Conservation (phyloP, 2,329 filamentous ascomycete species). For the Claviceps arundinis region DNA sequence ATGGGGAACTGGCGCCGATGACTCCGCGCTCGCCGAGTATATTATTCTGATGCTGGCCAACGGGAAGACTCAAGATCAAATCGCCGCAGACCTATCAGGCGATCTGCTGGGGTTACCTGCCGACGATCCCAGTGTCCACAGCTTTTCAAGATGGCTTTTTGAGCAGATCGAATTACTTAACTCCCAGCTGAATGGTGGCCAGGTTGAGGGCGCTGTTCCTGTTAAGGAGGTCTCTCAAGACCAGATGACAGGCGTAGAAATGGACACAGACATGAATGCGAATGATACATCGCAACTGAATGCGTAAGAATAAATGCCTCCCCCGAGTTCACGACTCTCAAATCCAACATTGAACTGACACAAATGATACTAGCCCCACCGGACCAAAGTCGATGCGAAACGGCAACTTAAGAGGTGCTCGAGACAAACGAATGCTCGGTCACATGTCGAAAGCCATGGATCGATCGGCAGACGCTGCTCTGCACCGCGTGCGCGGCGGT, state of each 20-base stretch:
- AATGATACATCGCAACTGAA: constrained; percentile 36
- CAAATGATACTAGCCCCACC: constrained; percentile 52
- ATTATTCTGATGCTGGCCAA: constrained; percentile 96
- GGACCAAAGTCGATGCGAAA: constrained; percentile 92
- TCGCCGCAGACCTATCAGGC: constrained; percentile 73
- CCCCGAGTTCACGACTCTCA: not conserved
- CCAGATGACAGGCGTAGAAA: constrained; percentile 24
- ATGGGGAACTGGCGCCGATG: constrained; percentile 68
- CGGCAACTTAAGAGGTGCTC: constrained; percentile 42
- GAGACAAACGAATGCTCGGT: constrained; percentile 72
- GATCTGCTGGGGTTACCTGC: constrained; percentile 73
- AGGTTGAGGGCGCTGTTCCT: constrained; percentile 17
- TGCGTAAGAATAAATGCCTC: constrained; percentile 36
- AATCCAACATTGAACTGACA: not conserved
- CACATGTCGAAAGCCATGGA: constrained; percentile 78
- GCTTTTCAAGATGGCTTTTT: constrained; percentile 91
- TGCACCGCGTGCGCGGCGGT: constrained; percentile 67
- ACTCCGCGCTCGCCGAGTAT: constrained; percentile 83
- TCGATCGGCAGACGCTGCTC: constrained; percentile 55
- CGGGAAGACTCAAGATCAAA: constrained; percentile 82
- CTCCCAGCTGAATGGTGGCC: constrained; percentile 43
- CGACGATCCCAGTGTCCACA: constrained; percentile 68
- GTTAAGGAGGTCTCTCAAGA: constrained; percentile 22
- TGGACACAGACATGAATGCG: constrained; percentile 65
- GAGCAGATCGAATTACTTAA: constrained; percentile 62